Conservation (phyloP, 257 asterid genomes). For the Scutellaria baicalensis region DNA sequence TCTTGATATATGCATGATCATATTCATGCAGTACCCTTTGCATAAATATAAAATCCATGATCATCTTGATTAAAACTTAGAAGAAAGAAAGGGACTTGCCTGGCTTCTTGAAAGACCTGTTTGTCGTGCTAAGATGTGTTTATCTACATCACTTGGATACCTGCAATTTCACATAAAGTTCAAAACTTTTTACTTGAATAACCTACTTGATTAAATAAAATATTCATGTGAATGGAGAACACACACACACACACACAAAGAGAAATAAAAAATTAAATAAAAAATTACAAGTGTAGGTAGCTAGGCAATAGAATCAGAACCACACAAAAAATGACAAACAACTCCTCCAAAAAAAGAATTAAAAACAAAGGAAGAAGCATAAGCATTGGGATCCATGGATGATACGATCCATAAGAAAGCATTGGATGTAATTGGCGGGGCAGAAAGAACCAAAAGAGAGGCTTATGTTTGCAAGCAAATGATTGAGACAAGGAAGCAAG, state of each 20-base stretch:
- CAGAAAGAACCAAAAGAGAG: constrained; percentile 16
- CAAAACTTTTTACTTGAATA: neutral
- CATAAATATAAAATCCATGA: constrained; percentile 19
- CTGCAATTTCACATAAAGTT: constrained; percentile 27
- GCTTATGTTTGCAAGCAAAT: constrained; percentile 19
- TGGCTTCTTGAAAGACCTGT: constrained; percentile 98
- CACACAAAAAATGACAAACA: constrained; percentile 20
- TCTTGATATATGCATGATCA: neutral
- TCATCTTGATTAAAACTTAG: constrained; percentile 10
- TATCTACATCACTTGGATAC: constrained; percentile 99
- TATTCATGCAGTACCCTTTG: no score
- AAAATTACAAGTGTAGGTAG: neutral
- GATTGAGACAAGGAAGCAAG: constrained; percentile 31
- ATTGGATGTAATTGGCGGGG: neutral
- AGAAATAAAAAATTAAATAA: no score
- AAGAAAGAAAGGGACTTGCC: constrained; percentile 48
- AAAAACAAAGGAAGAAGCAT: neutral
- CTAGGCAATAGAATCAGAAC: constrained; percentile 30
- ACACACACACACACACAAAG: no score
- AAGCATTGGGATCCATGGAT: neutral
- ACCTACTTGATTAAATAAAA: no score
- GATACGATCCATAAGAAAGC: neutral
- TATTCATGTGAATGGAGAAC: no score
- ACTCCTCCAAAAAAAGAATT: neutral
- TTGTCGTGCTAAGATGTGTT: constrained; percentile 92